Percentiles rank a stretch among this genome's conserved stretches.
Evolutionary conservation across 805 yeast species (phyloP).

Genomic region (Suhomyces prunicola): DNA sequence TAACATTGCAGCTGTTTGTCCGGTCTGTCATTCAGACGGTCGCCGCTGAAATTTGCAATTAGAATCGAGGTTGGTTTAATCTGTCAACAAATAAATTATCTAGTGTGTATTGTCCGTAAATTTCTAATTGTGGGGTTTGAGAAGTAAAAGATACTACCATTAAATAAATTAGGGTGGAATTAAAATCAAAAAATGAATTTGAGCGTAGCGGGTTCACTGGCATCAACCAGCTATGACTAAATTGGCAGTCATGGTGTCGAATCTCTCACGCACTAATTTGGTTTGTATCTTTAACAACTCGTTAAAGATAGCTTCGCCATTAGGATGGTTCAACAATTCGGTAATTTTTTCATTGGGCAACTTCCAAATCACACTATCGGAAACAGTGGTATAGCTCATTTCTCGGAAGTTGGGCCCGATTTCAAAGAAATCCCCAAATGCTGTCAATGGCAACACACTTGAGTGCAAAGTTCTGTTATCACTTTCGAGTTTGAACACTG

Average conservation of each 20-base stretch:
- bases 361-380: constrained; percentile 67
- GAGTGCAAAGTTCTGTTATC: constrained; percentile 35
- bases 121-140: neutral
- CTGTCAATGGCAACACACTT: constrained; percentile 64
- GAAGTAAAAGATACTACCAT: neutral
- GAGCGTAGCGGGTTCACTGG: neutral
- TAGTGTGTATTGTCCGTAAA: neutral
- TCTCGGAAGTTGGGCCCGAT: constrained; percentile 37
- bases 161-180: neutral
- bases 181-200: neutral
- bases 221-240: constrained; percentile 56
- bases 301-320: constrained; percentile 52
- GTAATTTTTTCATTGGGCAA: constrained; percentile 47
- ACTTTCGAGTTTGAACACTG: constrained; percentile 36
- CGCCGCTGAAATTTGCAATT: neutral
- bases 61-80: neutral
- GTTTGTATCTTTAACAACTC: constrained; percentile 64
- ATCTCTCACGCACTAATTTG: constrained; percentile 64
- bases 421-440: constrained; percentile 60
- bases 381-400: constrained; percentile 52
- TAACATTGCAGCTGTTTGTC: neutral
- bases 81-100: too few relatives aligned
- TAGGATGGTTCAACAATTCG: constrained; percentile 41
- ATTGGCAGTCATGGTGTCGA: constrained; percentile 73
- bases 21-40: neutral